Base-by-base conservation (phyloP, 169 alveolate genomes). In the Eimeria acervulina region DNA sequence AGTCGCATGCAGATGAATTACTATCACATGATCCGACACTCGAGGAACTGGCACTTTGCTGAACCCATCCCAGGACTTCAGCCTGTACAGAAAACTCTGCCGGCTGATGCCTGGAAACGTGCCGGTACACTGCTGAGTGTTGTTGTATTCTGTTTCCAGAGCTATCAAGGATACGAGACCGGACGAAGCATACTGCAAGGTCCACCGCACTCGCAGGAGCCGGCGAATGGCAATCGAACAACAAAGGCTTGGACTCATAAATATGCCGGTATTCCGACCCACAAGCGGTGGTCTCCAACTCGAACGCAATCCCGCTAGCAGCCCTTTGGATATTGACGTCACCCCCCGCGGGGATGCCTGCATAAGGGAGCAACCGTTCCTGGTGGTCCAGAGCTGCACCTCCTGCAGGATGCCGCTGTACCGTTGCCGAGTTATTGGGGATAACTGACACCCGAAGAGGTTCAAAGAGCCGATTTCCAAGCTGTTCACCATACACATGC, bases 381-480 rank as follows among this genome's bases (percentile, higher is more conserved):
- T 87, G 83, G 61, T 59, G 36, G 33, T 87, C 83, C 36, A 68
- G 47, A 21, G 81, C 81, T 38, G 83, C 42, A 36, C 38, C 36
- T 26, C 66, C 83, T 2, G 68, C 68, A 38, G 80, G 61, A 13
- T 87, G 94, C 19, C 83, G 68, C 44, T 59, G 94, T 21, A 63
- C 33, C 44, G 52, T 59, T 26, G 52, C 15, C 52, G 83, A 38
- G 38, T n/a, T 63, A n/a, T 21, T 87, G 33, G 94, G 83, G 66
- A 87, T 42, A 36, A 63, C 40, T 19, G 87, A 61, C 61, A 93
- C 93, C 17, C 80, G 66, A 40, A 93, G 93, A 17, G 93, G 44
- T 78, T 93, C 96, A 36, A 93, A 78, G 33, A 93, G 96, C 36
- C 96, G 93, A 51, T 93, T 93, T 21, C 96, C 96, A 33, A 87